These are phyloP conservation scores for Quercus alba DNA, from an alignment of 306 rosid species.

Conservation along the genomic window DNA sequence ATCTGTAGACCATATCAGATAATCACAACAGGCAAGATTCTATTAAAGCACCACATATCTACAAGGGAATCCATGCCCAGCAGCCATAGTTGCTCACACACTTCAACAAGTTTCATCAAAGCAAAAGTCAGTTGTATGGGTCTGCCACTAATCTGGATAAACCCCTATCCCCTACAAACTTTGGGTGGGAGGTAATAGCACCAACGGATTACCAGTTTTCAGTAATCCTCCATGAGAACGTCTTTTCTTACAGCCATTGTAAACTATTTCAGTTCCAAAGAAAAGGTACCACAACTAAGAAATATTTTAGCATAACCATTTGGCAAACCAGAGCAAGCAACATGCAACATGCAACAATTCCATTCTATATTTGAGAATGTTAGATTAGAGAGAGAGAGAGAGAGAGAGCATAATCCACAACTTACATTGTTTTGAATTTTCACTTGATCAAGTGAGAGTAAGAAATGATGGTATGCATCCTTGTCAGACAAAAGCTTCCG, in stretches of 20 bases:
- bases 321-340: neutral
- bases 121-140: neutral
- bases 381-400: neutral
- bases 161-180: neutral
- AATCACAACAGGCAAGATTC: neutral
- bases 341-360: neutral
- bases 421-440: conserved; percentile 80
- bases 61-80: neutral
- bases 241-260: neutral
- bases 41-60: neutral
- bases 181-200: neutral
- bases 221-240: neutral
- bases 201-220: neutral
- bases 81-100: neutral
- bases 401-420: conserved; percentile 2
- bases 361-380: neutral
- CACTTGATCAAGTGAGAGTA: conserved; percentile 75
- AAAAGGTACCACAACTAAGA: neutral
- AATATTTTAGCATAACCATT: neutral
- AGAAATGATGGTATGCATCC: conserved; percentile 71
- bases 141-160: neutral
- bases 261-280: neutral
- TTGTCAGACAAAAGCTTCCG: conserved; percentile 77
- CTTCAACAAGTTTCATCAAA: neutral
- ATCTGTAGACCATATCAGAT: too few species aligned